These are phyloP conservation scores for Pichia sp. DNA, from an alignment of 1,139 yeast species.

Conservation along the genomic window DNA sequence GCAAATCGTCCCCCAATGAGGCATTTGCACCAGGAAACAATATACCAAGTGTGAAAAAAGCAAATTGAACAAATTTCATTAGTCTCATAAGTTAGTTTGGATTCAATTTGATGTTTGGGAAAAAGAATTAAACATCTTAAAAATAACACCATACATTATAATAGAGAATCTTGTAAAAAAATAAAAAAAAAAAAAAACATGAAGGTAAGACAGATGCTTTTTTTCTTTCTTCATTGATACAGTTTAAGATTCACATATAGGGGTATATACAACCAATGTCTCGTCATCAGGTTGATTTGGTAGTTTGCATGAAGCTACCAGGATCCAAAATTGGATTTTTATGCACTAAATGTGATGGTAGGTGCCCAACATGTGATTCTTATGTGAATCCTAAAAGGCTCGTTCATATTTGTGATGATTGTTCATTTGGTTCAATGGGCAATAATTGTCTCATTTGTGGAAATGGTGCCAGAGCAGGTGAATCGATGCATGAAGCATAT, in stretches of 20 bases:
- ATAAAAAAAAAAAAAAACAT: no score
- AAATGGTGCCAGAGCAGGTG: constrained; percentile 41
- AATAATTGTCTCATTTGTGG: constrained; percentile 76
- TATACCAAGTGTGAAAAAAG: not conserved
- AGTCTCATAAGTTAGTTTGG: no score
- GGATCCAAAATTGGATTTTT: constrained; percentile 66
- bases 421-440: constrained; percentile 64
- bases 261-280: constrained; percentile 47
- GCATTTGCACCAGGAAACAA: constrained; percentile 27
- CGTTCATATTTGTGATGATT: constrained; percentile 78
- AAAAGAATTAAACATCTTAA: no score
- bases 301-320: constrained; percentile 81
- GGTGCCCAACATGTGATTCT: constrained; percentile 88
- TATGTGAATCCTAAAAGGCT: constrained; percentile 67
- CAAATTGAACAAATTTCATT: not conserved
- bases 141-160: no score
- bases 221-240: no score
- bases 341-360: constrained; percentile 85
- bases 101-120: no score
- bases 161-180: no score
- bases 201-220: no score
- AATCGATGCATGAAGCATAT: constrained; percentile 40
- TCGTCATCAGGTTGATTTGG: constrained; percentile 81
- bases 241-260: no score
- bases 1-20: constrained; percentile 74